These are phyloP conservation scores for Salmacisia buchloeana DNA, from an alignment of 1,284 basidiomycete species.

Conservation along the genomic window DNA sequence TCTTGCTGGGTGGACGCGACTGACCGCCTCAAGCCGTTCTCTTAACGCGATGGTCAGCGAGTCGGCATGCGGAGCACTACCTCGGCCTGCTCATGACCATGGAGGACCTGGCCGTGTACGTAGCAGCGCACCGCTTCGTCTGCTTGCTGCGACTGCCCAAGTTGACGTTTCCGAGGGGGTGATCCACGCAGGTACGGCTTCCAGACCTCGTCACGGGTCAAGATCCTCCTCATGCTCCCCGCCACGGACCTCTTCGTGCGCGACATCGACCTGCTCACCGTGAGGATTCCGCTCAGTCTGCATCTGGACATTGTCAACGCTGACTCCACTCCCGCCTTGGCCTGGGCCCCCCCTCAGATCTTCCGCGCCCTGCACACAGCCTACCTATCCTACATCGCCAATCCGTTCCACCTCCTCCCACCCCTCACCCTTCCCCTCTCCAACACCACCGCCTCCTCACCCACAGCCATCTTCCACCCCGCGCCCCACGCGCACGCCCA, in stretches of 20 bases:
- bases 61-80: conserved; percentile 45
- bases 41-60: conserved; percentile 18
- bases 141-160: background rate
- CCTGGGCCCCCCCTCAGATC: conserved; percentile 21
- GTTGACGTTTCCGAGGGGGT: background rate
- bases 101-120: conserved; percentile 50
- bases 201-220: conserved; percentile 47
- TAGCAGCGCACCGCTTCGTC: background rate
- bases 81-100: conserved; percentile 49
- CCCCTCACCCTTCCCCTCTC: conserved; percentile 6
- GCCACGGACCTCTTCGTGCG: conserved; percentile 47
- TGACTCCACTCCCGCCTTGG: background rate
- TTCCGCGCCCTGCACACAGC: conserved; percentile 50
- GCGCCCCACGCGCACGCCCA: background rate
- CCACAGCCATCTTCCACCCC: background rate
- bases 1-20: too few relatives aligned
- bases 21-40: background rate
- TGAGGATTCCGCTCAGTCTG: too few relatives aligned
- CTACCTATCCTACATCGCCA: conserved; percentile 48
- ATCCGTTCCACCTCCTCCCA: conserved; percentile 42
- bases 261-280: conserved; percentile 49
- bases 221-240: conserved; percentile 45
- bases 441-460: background rate
- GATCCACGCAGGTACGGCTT: conserved; percentile 45
- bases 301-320: too few relatives aligned